Evolutionary conservation across 352 stramenopile species (phyloP).

Genomic region (Halophytophthora polymorphica): DNA sequence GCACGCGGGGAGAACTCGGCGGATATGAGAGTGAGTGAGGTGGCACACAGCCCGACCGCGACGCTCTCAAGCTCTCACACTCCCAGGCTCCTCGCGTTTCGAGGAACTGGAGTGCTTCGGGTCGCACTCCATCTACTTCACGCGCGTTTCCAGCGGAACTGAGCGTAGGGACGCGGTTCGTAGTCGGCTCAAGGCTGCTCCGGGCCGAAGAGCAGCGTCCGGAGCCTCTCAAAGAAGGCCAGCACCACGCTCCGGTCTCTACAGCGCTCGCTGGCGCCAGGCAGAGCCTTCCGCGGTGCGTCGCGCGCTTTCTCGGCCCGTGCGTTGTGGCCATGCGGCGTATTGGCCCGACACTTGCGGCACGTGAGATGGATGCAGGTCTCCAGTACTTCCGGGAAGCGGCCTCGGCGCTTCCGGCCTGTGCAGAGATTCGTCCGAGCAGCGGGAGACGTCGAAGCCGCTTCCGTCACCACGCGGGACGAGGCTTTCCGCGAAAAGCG

Average conservation of each 20-base stretch:
- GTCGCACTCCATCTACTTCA: background rate
- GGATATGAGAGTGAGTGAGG: background rate
- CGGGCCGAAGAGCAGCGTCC: slow-evolving; percentile 32
- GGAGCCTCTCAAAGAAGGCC: slow-evolving; percentile 44
- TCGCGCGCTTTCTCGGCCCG: slow-evolving; percentile 7
- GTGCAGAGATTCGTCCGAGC: slow-evolving; percentile 13
- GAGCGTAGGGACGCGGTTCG: slow-evolving; percentile 1
- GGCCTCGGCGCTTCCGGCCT: slow-evolving; percentile 22
- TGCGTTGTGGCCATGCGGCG: slow-evolving; percentile 19
- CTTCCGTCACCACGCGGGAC: slow-evolving; percentile 13
- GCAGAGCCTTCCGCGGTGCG: background rate
- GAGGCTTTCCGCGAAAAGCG: slow-evolving; percentile 33
- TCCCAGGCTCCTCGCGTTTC: background rate
- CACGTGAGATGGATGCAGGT: slow-evolving; percentile 72
- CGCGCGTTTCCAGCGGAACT: slow-evolving; percentile 17
- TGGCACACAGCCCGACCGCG: background rate
- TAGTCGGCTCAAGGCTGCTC: slow-evolving; percentile 7
- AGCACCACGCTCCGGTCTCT: slow-evolving; percentile 11
- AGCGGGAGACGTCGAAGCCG: slow-evolving; percentile 4
- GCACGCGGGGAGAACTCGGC: background rate
- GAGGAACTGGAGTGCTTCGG: background rate
- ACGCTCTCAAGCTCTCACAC: slow-evolving; percentile 1
- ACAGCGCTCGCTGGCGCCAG: slow-evolving; percentile 2
- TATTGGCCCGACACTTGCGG: slow-evolving; percentile 32
- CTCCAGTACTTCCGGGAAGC: slow-evolving; percentile 60